These are phyloP conservation scores for Retiboletus flavoniger DNA, from an alignment of 1,284 basidiomycete genomes.

Conservation along the genomic window DNA sequence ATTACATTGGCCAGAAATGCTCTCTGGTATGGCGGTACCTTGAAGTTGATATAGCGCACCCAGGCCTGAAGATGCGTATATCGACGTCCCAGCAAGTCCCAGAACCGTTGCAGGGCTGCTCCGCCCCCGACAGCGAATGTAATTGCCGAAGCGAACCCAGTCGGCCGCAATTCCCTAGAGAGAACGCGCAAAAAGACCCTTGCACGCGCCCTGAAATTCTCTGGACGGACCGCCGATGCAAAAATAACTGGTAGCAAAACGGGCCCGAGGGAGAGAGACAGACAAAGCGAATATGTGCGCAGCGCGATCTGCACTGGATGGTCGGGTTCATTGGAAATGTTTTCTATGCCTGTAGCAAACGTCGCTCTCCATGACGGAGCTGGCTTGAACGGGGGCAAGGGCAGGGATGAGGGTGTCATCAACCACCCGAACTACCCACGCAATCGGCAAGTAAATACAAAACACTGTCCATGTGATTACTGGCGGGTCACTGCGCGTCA, in stretches of 20 bases:
- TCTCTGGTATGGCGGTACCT: conserved; percentile 37
- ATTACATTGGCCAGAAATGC: conserved; percentile 58
- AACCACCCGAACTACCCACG: not conserved
- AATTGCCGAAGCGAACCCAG: conserved; percentile 68
- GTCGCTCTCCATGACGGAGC: conserved; percentile 12
- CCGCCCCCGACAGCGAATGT: conserved; percentile 65
- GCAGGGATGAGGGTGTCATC: not conserved
- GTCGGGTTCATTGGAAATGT: conserved; percentile 14
- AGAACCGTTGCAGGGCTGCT: conserved; percentile 47
- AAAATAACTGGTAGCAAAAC: conserved; percentile 53
- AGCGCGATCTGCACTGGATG: conserved; percentile 61
- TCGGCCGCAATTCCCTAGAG: conserved; percentile 52
- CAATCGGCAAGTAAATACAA: not conserved
- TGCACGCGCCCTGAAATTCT: conserved; percentile 12
- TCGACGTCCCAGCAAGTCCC: conserved; percentile 36
- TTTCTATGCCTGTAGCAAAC: not conserved
- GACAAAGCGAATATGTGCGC: conserved; percentile 65
- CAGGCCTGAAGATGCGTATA: not conserved
- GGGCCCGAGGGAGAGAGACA: conserved; percentile 66
- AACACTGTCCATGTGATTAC: conserved; percentile 18
- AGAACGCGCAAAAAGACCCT: conserved; percentile 43
- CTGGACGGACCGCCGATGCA: conserved; percentile 29
- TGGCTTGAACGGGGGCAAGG: not conserved
- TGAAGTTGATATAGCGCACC: conserved; percentile 3
- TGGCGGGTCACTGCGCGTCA: too few species aligned